Base-by-base conservation (phyloP, 1,284 basidiomycete genomes). In the Trametes polyzona region DNA sequence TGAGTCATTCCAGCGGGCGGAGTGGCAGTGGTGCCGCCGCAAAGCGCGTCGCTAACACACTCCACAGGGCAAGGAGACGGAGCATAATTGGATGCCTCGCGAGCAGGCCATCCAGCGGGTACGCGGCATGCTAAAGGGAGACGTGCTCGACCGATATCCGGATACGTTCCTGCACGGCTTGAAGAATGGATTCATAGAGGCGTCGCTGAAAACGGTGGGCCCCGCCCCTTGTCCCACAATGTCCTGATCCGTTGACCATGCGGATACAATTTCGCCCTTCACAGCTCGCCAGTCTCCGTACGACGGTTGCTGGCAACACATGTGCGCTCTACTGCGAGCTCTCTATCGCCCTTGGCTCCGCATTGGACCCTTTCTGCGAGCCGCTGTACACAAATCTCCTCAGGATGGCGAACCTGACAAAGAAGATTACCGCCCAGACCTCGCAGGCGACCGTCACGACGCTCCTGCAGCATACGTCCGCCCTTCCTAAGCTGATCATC, bases 41-140 rank as follows among this genome's bases (percentile, higher is more conserved):
- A 44, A 47, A 49, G 11, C 47, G 23, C 23, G 52, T 55, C 35
- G 57, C 46, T 33, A 61, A 54, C 42, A 52, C 55, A 41, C 58
- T 43, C 62, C 62, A 19, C 61, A 95, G 87, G 95, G 95, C 16
- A 97, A 88, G 74, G 97, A 99, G 76, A 94, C 92, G 0, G 96
- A 99, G 69, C 93, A 96, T 66, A 99, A 99, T 69, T 99, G 96
- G 96, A 81, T 85, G 39, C 77, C 81, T 23, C 83, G 96, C 60
- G 96, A 99, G 62, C 85, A 83, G 59, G 81, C 89, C 12, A 80
- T 98, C 57, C 79, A 87, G 44, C 83, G 86, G 16, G 86, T 99
- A 10, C 84, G 97, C 46, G 96, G 96, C 6, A 95, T 99, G 92
- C 74, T 99, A 59, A 91, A 88, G 63, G 93, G 91, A 26, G 88